phyloP scores from a whole-genome alignment of 257 asterid species.

The Cynanchum wilfordii region DNA sequence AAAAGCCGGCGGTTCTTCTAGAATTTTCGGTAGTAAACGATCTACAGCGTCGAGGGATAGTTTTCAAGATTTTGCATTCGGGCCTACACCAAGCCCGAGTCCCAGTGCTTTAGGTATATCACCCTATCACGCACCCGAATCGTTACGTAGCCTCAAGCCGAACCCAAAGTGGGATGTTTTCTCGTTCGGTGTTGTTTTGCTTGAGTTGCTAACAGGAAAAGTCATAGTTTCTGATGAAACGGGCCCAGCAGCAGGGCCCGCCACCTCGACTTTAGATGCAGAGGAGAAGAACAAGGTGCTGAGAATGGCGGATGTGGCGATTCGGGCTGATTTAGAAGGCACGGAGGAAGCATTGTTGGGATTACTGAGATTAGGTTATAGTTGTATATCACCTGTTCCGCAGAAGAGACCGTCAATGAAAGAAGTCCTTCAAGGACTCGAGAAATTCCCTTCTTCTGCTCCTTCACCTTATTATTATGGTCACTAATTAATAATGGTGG shows the following conservation, averaged over 20 bases:
- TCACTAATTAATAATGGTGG: slow-evolving; percentile 24
- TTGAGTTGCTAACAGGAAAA: slow-evolving; percentile 71
- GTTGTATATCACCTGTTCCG: slow-evolving; percentile 59
- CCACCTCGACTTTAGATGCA: slow-evolving; percentile 25
- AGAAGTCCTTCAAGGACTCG: slow-evolving; percentile 77
- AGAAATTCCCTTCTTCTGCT: slow-evolving; percentile 52
- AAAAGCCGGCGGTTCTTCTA: slow-evolving; percentile 64
- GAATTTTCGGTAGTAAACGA: slow-evolving; percentile 79
- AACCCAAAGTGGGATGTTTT: slow-evolving; percentile 84
- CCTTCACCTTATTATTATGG: slow-evolving; percentile 35
- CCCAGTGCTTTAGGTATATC: slow-evolving; percentile 67
- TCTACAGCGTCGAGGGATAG: slow-evolving; percentile 83
- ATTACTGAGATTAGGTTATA: slow-evolving; percentile 62
- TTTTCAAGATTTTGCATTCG: slow-evolving; percentile 51
- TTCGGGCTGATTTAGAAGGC: slow-evolving; percentile 84
- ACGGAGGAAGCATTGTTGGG: slow-evolving; percentile 69
- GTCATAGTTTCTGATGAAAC: slow-evolving; percentile 62
- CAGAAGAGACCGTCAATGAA: slow-evolving; percentile 90
- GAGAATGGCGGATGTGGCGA: slow-evolving; percentile 66
- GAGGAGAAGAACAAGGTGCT: slow-evolving; percentile 53
- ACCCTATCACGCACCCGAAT: slow-evolving; percentile 86
- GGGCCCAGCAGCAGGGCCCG: slow-evolving; percentile 27
- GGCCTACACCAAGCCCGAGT: slow-evolving; percentile 83
- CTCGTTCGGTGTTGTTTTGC: slow-evolving; percentile 67
- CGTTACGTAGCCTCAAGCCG: slow-evolving; percentile 86